Evolutionary conservation across 164 flowering plant species (phyloP), one percentile per base, ranked within the genome.

Genomic region (Berberis vulgaris): DNA sequence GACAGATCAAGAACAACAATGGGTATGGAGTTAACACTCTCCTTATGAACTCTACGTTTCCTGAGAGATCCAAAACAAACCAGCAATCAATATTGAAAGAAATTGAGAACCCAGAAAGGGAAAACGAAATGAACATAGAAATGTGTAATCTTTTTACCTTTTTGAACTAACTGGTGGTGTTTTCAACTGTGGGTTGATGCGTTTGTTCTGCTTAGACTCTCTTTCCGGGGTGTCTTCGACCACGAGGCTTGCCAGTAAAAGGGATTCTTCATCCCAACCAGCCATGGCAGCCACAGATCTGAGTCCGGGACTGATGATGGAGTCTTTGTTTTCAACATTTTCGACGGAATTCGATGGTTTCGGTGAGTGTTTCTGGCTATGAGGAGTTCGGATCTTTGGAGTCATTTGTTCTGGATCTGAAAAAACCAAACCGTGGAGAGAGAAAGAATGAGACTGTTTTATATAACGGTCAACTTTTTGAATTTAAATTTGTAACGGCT

Each of bases 211-310:
- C 55, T 83, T 83, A 5, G 61, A 44, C 45, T 76, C 77, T 45
- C 85, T 76, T 12, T 84, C 92, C 2, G 96, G 97, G 10, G 98
- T 92, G 72, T 92, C 98, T 39, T 89, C 93, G 3, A 88, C 94
- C 45, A 85, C 72, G n/a, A 83, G 73, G 55, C 73, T 75, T 2
- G 96, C 93, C 12, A 84, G 59, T n/a, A 89, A 55, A 50, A 92
- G 78, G 0, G 93, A 76, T 62, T 92, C 97, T 73, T 89, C 98
- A 44, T 67, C 70, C 70, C 70, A 60, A 53, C 70, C 97, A 5
- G 97, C 98, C 97, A 86, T 83, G 41, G 83, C 96, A 0, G 86
- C 93, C 59, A 80, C 85, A 5, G 96, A 86, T 67, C 81, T 78
- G 78, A 92, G 88, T 65, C 96, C 60, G 7, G 96, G 96, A 58